A percentile compares a stretch with the other conserved stretches of the same genome.
These are phyloP conservation scores for Amoebophrya sp. DNA, from an alignment of 169 alveolate genomes.

Conservation along the genomic window DNA sequence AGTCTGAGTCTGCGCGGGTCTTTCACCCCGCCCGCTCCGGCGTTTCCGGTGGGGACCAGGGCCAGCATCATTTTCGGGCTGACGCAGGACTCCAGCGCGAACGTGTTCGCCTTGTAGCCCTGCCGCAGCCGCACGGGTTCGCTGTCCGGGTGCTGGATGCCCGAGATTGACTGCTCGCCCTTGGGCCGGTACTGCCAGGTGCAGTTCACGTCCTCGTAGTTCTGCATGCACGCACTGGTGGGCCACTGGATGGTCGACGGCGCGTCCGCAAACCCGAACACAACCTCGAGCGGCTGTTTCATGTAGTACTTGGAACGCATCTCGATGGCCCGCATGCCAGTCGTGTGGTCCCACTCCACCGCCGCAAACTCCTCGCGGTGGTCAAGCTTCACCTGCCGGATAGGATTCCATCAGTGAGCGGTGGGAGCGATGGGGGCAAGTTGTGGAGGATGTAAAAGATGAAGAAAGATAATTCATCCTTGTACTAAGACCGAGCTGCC, in stretches of 20 bases:
- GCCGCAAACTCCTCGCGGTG: not conserved
- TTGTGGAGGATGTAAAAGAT: not conserved
- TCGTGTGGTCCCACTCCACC: not conserved
- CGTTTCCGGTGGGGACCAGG: not conserved
- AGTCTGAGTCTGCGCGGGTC: not conserved
- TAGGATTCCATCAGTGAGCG: no score
- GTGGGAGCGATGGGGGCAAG: not conserved
- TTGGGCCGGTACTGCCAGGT: not conserved
- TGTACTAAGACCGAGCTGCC: no score
- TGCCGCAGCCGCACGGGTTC: not conserved
- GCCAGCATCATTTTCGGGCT: not conserved
- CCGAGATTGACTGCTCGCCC: not conserved
- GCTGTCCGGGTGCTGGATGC: not conserved
- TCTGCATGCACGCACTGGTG: not conserved
- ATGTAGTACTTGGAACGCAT: not conserved
- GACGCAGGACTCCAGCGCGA: not conserved
- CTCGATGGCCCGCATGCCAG: not conserved
- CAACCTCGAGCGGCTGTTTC: not conserved
- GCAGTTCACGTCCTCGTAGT: not conserved
- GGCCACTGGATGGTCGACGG: conserved; percentile 1
- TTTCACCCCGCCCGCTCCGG: not conserved
- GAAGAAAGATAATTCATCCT: no score
- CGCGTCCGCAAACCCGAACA: not conserved
- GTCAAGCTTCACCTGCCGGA: not conserved
- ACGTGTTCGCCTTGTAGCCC: not conserved